A percentile compares a stretch with the other conserved stretches of the same genome.
phyloP scores from a whole-genome alignment of 1,284 basidiomycete species.

The Volvariella volvacea region DNA sequence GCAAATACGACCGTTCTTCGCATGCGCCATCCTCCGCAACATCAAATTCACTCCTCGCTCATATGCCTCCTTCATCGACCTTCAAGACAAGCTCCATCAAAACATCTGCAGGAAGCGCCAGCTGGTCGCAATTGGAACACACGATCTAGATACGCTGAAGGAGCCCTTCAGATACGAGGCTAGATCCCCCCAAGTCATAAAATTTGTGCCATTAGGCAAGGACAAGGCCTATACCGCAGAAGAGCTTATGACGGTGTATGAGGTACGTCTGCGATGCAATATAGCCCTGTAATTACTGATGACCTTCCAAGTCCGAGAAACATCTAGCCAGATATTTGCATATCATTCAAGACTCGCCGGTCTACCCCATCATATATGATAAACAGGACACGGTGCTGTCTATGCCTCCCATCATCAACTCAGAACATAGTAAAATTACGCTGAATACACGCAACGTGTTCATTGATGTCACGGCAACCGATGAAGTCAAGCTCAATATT shows the following conservation, averaged over 20 bases:
- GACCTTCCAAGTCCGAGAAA: slow-evolving; percentile 68
- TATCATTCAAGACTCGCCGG: slow-evolving; percentile 92
- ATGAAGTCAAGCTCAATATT: slow-evolving; percentile 93
- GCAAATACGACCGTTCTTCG: slow-evolving; percentile 86
- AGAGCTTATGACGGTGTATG: slow-evolving; percentile 86
- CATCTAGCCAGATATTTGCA: slow-evolving; percentile 86
- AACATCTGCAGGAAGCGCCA: slow-evolving; percentile 90
- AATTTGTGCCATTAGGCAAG: slow-evolving; percentile 83
- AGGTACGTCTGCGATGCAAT: slow-evolving; percentile 43
- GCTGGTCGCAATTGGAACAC: slow-evolving; percentile 95
- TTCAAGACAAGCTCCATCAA: slow-evolving; percentile 97
- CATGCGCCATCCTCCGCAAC: slow-evolving; percentile 86
- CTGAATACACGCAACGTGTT: slow-evolving; percentile 93
- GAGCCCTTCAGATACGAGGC: slow-evolving; percentile 93
- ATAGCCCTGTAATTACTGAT: not conserved
- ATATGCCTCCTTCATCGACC: slow-evolving; percentile 96
- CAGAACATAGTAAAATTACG: slow-evolving; percentile 95
- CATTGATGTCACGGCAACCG: slow-evolving; percentile 97
- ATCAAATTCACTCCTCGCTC: slow-evolving; percentile 84
- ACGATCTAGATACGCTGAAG: slow-evolving; percentile 89
- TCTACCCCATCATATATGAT: slow-evolving; percentile 98
- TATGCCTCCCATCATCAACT: slow-evolving; percentile 99
- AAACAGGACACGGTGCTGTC: slow-evolving; percentile 81
- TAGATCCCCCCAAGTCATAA: slow-evolving; percentile 82
- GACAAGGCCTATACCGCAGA: slow-evolving; percentile 70